These are phyloP conservation scores for Solioccasus polychromus DNA, from an alignment of 768 basidiomycete genomes.

Conservation along the genomic window DNA sequence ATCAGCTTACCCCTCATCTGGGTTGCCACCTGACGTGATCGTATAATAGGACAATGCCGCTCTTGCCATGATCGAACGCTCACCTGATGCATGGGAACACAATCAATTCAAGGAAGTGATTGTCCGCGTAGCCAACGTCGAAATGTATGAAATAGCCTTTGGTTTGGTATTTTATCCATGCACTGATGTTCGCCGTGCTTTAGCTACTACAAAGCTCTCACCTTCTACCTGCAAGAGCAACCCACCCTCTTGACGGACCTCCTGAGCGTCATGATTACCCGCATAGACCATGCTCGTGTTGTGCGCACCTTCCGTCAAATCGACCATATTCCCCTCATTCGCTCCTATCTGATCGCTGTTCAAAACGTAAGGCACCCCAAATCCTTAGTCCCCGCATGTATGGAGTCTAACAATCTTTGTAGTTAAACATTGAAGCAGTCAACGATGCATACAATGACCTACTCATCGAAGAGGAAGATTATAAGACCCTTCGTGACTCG, in stretches of 20 bases:
- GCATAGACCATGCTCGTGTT: slow-evolving; percentile 93
- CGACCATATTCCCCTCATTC: slow-evolving; percentile 94
- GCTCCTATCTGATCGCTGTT: slow-evolving; percentile 94
- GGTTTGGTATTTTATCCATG: background rate
- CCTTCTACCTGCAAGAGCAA: slow-evolving; percentile 93
- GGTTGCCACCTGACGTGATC: slow-evolving; percentile 1
- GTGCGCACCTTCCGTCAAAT: slow-evolving; percentile 94
- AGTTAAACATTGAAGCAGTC: slow-evolving; percentile 95
- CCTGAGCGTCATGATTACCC: slow-evolving; percentile 85
- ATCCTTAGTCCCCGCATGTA: background rate
- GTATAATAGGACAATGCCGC: slow-evolving; percentile 84
- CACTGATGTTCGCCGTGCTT: slow-evolving; percentile 7
- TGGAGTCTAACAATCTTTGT: slow-evolving; percentile 9
- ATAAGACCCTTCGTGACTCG: slow-evolving; percentile 94
- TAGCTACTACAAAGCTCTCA: slow-evolving; percentile 93
- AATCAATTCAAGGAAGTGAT: slow-evolving; percentile 99
- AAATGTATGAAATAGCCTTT: slow-evolving; percentile 61
- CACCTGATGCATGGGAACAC: slow-evolving; percentile 99
- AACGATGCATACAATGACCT: slow-evolving; percentile 98
- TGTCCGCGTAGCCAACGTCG: slow-evolving; percentile 94
- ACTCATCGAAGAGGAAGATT: slow-evolving; percentile 99
- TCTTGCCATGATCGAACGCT: slow-evolving; percentile 97
- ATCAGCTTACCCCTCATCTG: background rate
- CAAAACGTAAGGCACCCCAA: slow-evolving; percentile 66
- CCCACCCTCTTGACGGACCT: slow-evolving; percentile 92